These are phyloP conservation scores for Petunia hybrid DNA, from an alignment of 305 asterid genomes.

Conservation along the genomic window DNA sequence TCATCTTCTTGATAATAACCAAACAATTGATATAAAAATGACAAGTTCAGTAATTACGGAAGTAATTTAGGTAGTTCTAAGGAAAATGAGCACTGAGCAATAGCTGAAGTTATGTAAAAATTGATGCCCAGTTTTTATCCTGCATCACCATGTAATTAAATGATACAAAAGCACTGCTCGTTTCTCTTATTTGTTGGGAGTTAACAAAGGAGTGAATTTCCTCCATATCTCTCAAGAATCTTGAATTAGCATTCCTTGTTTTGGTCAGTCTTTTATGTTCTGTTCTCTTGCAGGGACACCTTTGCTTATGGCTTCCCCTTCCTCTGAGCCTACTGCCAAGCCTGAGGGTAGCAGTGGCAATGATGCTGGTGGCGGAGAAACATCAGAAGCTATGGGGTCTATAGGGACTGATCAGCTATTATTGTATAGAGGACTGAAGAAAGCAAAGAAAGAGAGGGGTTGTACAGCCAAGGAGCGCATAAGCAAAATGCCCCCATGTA, in stretches of 20 bases:
- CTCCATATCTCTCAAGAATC: background rate
- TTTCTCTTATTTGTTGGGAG: conserved; percentile 1
- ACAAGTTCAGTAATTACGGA: background rate
- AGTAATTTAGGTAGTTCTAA: background rate
- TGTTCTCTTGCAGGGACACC: conserved; percentile 16
- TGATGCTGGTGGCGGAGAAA: conserved; percentile 39
- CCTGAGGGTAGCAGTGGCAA: conserved; percentile 52
- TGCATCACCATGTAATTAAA: conserved; percentile 16
- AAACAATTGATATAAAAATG: background rate
- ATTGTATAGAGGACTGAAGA: conserved; percentile 82
- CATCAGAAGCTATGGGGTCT: conserved; percentile 41
- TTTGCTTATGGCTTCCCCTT: conserved; percentile 74
- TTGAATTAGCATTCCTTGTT: background rate
- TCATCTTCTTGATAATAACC: background rate
- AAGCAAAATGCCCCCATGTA: conserved; percentile 98
- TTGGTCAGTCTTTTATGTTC: background rate
- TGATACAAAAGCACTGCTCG: conserved; percentile 6
- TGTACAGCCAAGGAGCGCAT: conserved; percentile 97
- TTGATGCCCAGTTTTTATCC: conserved; percentile 2
- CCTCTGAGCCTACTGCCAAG: conserved; percentile 68
- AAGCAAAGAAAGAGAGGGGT: conserved; percentile 90
- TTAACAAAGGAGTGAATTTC: conserved; percentile 3
- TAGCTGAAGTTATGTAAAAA: background rate
- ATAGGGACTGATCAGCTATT: conserved; percentile 59
- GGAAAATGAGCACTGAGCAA: background rate